Conservation (phyloP, 345 rosid species). For the Isatis tinctoria region DNA sequence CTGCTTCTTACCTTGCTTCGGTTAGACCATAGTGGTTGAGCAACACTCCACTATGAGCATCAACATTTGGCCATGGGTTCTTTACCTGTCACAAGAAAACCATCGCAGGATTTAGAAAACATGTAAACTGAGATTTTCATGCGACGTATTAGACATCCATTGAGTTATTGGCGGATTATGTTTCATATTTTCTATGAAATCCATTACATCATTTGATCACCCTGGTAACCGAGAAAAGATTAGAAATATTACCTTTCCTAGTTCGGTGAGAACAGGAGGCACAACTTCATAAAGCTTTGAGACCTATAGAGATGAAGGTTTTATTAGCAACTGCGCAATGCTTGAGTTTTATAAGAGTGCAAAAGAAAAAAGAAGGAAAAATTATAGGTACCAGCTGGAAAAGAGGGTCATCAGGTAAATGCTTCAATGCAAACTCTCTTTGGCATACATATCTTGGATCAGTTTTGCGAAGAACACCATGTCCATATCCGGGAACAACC, state of each 20-base stretch:
- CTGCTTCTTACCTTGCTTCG: conserved; percentile 74
- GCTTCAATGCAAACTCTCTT: conserved; percentile 98
- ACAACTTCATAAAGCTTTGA: conserved; percentile 97
- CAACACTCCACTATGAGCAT: conserved; percentile 98
- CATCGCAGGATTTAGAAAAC: conserved; percentile 9
- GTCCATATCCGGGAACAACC: conserved; percentile 99
- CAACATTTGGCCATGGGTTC: conserved; percentile 99
- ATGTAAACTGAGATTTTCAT: background rate
- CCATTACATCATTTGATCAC: background rate
- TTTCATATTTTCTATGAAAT: background rate
- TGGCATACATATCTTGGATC: conserved; percentile 96
- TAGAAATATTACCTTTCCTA: conserved; percentile 62
- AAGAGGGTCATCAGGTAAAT: conserved; percentile 89
- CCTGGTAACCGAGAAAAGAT: background rate
- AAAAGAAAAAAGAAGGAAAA: background rate
- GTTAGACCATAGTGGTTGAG: conserved; percentile 89
- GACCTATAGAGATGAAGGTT: conserved; percentile 49
- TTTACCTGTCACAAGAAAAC: conserved; percentile 61
- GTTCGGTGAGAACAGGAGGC: conserved; percentile 85
- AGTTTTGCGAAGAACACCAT: conserved; percentile 92
- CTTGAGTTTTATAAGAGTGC: background rate
- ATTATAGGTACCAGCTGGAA: conserved; percentile 71
- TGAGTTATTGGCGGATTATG: background rate
- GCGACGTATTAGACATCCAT: background rate
- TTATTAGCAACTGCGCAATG: conserved; percentile 15